Evolutionary conservation across 2,329 filamentous ascomycete species (phyloP).

Genomic region (Purpureocillium takamizusanense): DNA sequence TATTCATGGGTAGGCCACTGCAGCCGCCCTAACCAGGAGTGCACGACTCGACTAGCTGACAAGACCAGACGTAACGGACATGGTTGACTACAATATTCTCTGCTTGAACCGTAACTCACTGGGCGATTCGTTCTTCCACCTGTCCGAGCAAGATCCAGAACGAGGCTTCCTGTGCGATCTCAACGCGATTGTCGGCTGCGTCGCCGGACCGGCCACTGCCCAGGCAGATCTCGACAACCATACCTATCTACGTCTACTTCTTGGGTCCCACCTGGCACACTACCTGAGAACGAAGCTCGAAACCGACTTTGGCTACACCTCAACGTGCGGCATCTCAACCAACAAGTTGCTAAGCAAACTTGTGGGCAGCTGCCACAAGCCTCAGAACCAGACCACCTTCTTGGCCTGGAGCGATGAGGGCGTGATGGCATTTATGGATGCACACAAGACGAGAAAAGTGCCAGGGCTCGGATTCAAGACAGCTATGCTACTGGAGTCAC

Average conservation of each 20-base stretch:
- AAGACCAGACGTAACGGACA: conserved; percentile 68
- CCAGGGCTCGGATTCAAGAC: conserved; percentile 78
- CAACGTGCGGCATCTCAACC: conserved; percentile 79
- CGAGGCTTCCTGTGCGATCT: conserved; percentile 76
- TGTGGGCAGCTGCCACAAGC: conserved; percentile 76
- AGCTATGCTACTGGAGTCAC: conserved; percentile 37
- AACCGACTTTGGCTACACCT: conserved; percentile 71
- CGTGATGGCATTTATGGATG: conserved; percentile 62
- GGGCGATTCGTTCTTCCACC: conserved; percentile 66
- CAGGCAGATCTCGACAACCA: conserved; percentile 21
- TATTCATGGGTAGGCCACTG: conserved; percentile 39
- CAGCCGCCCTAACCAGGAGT: neutral
- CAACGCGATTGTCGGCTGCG: conserved; percentile 53
- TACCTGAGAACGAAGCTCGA: conserved; percentile 67
- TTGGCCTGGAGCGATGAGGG: conserved; percentile 53
- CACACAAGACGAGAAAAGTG: conserved; percentile 67
- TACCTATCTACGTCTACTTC: conserved; percentile 52
- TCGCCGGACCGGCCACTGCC: conserved; percentile 24
- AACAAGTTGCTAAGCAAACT: conserved; percentile 83
- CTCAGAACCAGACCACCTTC: conserved; percentile 77
- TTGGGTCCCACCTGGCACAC: conserved; percentile 74
- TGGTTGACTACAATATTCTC: conserved; percentile 71
- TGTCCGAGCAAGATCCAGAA: conserved; percentile 65
- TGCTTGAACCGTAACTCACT: conserved; percentile 61
- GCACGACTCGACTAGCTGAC: neutral